These are phyloP conservation scores for Barnettozyma pratensis DNA, from an alignment of 805 yeast genomes.

Conservation along the genomic window DNA sequence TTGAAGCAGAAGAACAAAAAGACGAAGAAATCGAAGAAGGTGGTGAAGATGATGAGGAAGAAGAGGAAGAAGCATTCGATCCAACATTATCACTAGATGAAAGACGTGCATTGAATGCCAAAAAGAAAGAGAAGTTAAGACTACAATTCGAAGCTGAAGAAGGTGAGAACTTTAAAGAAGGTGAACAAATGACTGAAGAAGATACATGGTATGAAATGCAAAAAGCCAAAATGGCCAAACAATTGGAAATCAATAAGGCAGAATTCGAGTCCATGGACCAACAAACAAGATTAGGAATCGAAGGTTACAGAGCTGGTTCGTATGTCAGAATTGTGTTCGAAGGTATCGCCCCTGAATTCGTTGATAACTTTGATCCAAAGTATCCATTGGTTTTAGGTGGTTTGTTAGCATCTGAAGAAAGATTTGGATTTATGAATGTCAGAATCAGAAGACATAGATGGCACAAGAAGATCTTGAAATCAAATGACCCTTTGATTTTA, in stretches of 20 bases:
- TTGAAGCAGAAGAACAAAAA: constrained; percentile 44
- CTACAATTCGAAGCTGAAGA: constrained; percentile 85
- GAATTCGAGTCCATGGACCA: constrained; percentile 69
- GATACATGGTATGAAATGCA: constrained; percentile 98
- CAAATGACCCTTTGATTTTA: constrained; percentile 90
- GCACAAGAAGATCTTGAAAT: constrained; percentile 93
- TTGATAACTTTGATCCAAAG: constrained; percentile 78
- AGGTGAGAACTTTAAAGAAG: constrained; percentile 64
- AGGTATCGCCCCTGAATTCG: constrained; percentile 80
- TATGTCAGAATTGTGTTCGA: constrained; percentile 88
- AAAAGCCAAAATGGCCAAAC: constrained; percentile 95
- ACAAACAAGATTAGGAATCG: constrained; percentile 73
- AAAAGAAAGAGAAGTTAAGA: constrained; percentile 82
- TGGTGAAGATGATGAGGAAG: constrained; percentile 35
- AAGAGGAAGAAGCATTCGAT: constrained; percentile 29
- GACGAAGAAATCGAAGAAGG: constrained; percentile 40
- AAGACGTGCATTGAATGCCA: constrained; percentile 76
- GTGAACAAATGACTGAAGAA: constrained; percentile 74
- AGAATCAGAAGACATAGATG: constrained; percentile 97
- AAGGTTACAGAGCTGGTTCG: constrained; percentile 91
- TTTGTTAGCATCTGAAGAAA: constrained; percentile 79
- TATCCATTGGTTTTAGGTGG: constrained; percentile 92
- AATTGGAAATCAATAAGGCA: constrained; percentile 85
- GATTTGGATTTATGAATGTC: constrained; percentile 89
- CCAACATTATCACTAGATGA: constrained; percentile 54